A percentile compares a stretch with the other conserved stretches of the same genome.
These are phyloP conservation scores for Suillus brevipes DNA, from an alignment of 768 basidiomycete genomes.

Conservation along the genomic window DNA sequence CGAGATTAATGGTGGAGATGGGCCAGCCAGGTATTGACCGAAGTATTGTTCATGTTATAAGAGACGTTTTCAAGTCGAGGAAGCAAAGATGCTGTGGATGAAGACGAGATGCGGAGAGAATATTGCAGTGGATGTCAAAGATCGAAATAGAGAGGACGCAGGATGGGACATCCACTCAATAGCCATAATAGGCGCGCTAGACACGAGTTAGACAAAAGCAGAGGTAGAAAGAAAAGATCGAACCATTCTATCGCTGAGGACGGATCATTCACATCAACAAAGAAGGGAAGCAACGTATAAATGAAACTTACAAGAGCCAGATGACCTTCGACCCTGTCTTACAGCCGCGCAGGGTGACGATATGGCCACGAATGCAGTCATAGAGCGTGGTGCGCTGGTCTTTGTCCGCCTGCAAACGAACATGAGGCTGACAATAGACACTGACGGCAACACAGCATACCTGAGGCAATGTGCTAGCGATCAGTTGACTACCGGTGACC, in stretches of 20 bases:
- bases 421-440: slow-evolving; percentile 12
- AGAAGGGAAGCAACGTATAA: slow-evolving; percentile 1
- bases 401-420: slow-evolving; percentile 65
- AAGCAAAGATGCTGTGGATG: slow-evolving; percentile 13
- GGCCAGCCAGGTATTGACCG: slow-evolving; percentile 20
- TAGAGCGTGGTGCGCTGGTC: slow-evolving; percentile 81
- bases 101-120: slow-evolving; percentile 18
- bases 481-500: slow-evolving; percentile 81
- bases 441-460: slow-evolving; percentile 38
- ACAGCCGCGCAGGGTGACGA: slow-evolving; percentile 86
- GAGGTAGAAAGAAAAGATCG: slow-evolving; percentile 8
- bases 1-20: slow-evolving; percentile 34
- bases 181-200: slow-evolving; percentile 67
- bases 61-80: slow-evolving; percentile 24
- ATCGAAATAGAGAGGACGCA: slow-evolving; percentile 26
- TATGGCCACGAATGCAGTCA: slow-evolving; percentile 84
- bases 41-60: slow-evolving; percentile 20
- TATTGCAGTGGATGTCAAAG: slow-evolving; percentile 27
- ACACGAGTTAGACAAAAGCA: slow-evolving; percentile 17
- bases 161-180: slow-evolving; percentile 35
- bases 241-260: slow-evolving; percentile 58
- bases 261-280: slow-evolving; percentile 9
- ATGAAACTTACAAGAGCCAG: slow-evolving; percentile 68
- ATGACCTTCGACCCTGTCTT: slow-evolving; percentile 92
- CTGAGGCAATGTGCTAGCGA: slow-evolving; percentile 77